These are phyloP conservation scores for Metschnikowia arizonensis DNA, from an alignment of 805 yeast genomes.

Conservation along the genomic window DNA sequence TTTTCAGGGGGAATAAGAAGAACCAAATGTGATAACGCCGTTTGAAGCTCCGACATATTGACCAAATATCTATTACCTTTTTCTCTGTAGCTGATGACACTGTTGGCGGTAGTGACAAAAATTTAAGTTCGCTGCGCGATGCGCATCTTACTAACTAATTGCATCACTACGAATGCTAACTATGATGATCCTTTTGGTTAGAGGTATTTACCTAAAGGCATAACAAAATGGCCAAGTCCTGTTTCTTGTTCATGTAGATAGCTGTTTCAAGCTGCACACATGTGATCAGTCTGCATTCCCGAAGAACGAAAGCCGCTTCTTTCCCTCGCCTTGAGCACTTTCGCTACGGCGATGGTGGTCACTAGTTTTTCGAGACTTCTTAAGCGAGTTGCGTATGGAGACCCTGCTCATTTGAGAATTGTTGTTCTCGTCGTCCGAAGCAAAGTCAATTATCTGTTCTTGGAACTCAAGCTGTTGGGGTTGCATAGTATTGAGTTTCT, in stretches of 20 bases:
- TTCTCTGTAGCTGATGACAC: neutral
- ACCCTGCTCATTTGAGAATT: conserved; percentile 37
- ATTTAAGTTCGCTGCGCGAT: conserved; percentile 2
- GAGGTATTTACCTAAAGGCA: neutral
- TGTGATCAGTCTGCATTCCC: conserved; percentile 11
- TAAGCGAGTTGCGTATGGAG: conserved; percentile 38
- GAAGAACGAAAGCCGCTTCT: conserved; percentile 25
- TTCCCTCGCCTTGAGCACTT: conserved; percentile 20
- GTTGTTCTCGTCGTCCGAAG: conserved; percentile 42
- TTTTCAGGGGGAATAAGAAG: conserved; percentile 16
- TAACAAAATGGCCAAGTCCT: neutral
- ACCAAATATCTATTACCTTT: neutral
- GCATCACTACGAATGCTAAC: neutral
- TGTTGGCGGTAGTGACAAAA: neutral
- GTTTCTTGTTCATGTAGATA: neutral
- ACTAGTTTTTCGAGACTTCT: conserved; percentile 26
- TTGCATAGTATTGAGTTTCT: conserved; percentile 27
- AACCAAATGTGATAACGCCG: conserved; percentile 15
- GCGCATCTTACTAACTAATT: conserved; percentile 1
- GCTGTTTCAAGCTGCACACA: neutral
- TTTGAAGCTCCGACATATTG: conserved; percentile 3
- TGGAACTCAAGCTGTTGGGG: conserved; percentile 32
- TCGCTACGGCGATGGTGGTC: conserved; percentile 32
- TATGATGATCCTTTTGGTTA: neutral
- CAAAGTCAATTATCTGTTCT: conserved; percentile 45